Base-by-base conservation (phyloP, 192 early-diverging fungal genomes). In the Phlyctochytrium arcticum region DNA sequence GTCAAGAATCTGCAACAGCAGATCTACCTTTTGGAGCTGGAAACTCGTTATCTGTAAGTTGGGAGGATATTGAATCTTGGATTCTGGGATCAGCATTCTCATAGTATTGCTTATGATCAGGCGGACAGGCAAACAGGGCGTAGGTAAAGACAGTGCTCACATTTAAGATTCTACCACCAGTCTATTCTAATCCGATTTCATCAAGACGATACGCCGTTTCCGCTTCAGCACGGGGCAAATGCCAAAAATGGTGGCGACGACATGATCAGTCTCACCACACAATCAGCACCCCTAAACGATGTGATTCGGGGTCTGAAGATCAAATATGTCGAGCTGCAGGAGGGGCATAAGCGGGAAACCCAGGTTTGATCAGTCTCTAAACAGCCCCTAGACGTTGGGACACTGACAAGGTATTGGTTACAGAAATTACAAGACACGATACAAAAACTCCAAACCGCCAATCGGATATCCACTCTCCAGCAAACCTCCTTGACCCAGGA, bases 1-100 rank as follows among this genome's bases (percentile, higher is more conserved):
- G 71, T 85, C 21, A 46, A 71, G 48, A 85, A 82, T 62, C 60
- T 85, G 42, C 80, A 85, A 65, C 83, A 85, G 53, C 83, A 85
- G 60, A 71, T 85, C 6, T 85, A 83, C 65, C 60, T 85, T 19
- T 60, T 85, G 29, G 83, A 85, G 61, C 60, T 85, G 24, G 83
- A 85, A 60, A 85, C 83, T 4, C 32, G 83, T 47, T 85, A 83
- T 70, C 62, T 85, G 80, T 80, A 62, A 60, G 69, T 60, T n/a
- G 49, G n/a, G 49, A 24, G 49, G 49, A 21, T 7, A 21, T 51
- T 51, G 49, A 8, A 8, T 26, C 9, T 51, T 51, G 26, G n/a
- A n/a, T 42, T 42, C 9, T 8, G 37, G 37, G 37, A n/a, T 42
- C n/a, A 10, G 37, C n/a, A n/a, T n/a, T n/a, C n/a, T n/a, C n/a